phyloP scores from a whole-genome alignment of 1,284 basidiomycete species.

The Irpex rosettiformis region DNA sequence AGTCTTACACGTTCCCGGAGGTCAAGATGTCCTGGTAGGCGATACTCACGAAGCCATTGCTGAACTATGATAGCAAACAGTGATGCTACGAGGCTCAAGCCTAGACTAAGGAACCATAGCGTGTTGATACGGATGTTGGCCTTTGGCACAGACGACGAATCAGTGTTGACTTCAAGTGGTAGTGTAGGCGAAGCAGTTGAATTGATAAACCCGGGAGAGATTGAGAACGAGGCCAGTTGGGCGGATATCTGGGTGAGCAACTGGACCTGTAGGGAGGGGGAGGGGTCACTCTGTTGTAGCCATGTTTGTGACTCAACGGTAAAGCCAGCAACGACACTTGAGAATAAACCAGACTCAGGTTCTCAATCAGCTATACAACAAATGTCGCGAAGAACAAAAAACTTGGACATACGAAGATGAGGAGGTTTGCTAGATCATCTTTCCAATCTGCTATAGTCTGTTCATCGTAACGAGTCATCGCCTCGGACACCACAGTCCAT shows the following conservation, averaged over 20 bases:
- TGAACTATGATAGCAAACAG: conserved; percentile 11
- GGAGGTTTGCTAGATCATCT: conserved; percentile 10
- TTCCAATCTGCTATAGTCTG: conserved; percentile 8
- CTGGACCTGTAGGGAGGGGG: neutral
- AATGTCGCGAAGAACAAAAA: neutral
- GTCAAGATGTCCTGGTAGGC: conserved; percentile 2
- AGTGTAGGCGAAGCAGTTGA: neutral
- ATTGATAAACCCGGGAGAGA: conserved; percentile 3
- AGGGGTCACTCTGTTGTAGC: neutral
- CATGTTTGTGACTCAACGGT: conserved; percentile 7
- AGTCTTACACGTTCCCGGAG: conserved; percentile 1
- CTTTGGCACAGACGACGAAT: neutral
- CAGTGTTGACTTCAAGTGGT: neutral
- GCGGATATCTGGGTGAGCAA: conserved; percentile 10
- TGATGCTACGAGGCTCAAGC: conserved; percentile 5
- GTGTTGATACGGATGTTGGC: conserved; percentile 4
- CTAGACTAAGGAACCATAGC: conserved; percentile 11
- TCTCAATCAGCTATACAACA: neutral
- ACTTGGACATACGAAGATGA: conserved; percentile 9
- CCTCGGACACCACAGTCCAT: neutral
- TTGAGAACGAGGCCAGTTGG: conserved; percentile 8
- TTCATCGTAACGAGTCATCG: conserved; percentile 2
- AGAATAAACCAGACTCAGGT: conserved; percentile 14
- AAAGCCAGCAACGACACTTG: conserved; percentile 12
- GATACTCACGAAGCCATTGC: conserved; percentile 13